Conservation (phyloP, 257 asterid genomes). For the Verbena officinalis region DNA sequence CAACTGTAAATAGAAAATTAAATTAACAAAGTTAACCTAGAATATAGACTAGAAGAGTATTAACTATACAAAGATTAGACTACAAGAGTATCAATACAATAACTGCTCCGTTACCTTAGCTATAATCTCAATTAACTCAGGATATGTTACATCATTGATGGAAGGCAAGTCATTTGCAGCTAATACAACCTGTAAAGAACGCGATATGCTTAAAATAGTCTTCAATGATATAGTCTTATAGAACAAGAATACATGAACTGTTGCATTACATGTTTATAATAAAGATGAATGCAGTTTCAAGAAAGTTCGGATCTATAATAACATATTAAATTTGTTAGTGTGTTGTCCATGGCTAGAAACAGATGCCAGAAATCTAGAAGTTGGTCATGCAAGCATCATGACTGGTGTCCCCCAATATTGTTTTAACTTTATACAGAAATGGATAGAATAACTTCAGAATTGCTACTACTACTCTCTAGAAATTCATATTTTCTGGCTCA, state of each 20-base stretch:
- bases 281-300: conserved; percentile 14
- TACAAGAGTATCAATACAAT: conserved; percentile 17
- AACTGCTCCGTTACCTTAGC: conserved; percentile 57
- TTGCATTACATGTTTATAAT: conserved; percentile 7
- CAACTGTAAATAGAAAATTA: conserved; percentile 51
- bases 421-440: not conserved
- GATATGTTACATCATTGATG: conserved; percentile 83
- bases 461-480: not conserved
- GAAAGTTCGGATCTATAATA: conserved; percentile 11
- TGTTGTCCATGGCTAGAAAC: not conserved
- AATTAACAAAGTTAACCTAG: conserved; percentile 29
- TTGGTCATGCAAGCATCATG: conserved; percentile 5
- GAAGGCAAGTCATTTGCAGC: conserved; percentile 96
- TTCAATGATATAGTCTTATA: not conserved
- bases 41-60: conserved; percentile 18
- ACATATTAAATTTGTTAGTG: not conserved
- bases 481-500: conserved; percentile 1
- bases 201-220: conserved; percentile 18
- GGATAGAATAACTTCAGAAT: conserved; percentile 6
- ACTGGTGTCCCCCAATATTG: not conserved
- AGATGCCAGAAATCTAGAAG: not conserved
- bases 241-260: conserved; percentile 16
- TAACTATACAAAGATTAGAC: not conserved
- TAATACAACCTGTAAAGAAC: conserved; percentile 73
- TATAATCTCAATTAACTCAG: conserved; percentile 76